Conservation (phyloP, 202 grass and related monocot genomes). For the Panicum hallii region DNA sequence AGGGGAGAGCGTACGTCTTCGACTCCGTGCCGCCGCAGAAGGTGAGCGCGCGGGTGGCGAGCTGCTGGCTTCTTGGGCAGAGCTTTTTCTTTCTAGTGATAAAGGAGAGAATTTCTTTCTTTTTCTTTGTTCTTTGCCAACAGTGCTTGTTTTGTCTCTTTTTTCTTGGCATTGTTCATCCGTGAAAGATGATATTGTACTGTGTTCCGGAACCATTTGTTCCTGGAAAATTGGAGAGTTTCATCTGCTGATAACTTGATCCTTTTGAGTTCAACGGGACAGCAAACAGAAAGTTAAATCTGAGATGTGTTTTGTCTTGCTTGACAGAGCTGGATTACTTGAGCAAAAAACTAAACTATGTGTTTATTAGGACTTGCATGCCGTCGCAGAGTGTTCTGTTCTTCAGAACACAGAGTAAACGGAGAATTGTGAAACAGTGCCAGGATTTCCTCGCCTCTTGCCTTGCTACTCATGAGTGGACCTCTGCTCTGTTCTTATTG, state of each 20-base stretch:
- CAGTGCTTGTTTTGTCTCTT: too few relatives aligned
- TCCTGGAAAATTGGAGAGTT: background rate
- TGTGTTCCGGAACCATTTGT: background rate
- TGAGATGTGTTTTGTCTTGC: background rate
- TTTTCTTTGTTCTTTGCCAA: too few relatives aligned
- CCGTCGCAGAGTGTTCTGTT: background rate
- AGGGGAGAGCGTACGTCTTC: slow-evolving; percentile 29
- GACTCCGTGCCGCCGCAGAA: slow-evolving; percentile 45
- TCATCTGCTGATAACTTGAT: background rate
- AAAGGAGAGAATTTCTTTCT: too few relatives aligned
- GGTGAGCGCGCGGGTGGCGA: background rate
- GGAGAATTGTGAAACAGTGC: background rate
- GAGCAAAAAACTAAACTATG: background rate
- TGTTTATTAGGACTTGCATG: background rate
- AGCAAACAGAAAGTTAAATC: background rate
- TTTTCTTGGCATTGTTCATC: too few relatives aligned
- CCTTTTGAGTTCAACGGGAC: background rate
- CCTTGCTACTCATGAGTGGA: background rate
- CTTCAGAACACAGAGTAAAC: background rate
- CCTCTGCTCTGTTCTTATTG: background rate
- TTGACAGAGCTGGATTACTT: background rate
- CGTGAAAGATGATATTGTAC: too few relatives aligned
- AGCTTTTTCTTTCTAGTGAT: too few relatives aligned
- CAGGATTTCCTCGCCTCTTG: background rate
- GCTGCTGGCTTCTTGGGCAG: background rate